Base-by-base conservation (phyloP, 1,284 basidiomycete species). In the Mycosarcoma mackinlayi region DNA sequence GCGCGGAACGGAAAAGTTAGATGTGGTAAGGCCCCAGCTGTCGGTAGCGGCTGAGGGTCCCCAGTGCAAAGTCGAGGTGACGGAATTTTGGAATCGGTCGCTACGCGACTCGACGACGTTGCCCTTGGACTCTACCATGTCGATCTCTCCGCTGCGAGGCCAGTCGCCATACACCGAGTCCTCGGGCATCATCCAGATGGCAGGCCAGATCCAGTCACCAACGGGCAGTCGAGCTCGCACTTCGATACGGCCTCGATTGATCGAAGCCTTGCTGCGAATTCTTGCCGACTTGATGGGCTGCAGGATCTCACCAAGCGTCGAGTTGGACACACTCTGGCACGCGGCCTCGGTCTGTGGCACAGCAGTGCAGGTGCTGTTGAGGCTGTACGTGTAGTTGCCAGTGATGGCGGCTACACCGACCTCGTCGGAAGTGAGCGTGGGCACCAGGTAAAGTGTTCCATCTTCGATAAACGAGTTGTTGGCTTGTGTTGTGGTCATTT, bases 101-200 rank as follows among this genome's bases (percentile, higher is more conserved):
- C 91, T 92, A 6, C 91, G 91, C 63, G 90, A 87, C 46, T 89
- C 63, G 44, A 61, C 50, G 3, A 55, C 13, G 56, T 80, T 80
- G 24, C 77, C 77, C 41, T 55, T 65, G 41, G 89, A 88, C 83
- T 92, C 89, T 3, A 91, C 85, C 84, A 91, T 89, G 87, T 93
- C 89, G 74, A 93, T 90, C 81, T 91, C 89, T 9, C 89, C 90
- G 21, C 81, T 64, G 88, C 88, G 80, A 1, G 92, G 92, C 92
- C 92, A 93, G 2, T 86, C 83, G 0, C 92, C 92, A 75, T 94
- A 94, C 16, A 86, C 87, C 6, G 50, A 63, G 33, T 75, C 59
- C 28, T 89, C 87, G 16, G 92, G 91, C 76, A 92, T 86, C 91
- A 94, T 92, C 89, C 90, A 92, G 56, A 94, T 89, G 1, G 57